These are phyloP conservation scores for Pythium pyrilobum DNA, from an alignment of 352 stramenopile genomes.

Conservation along the genomic window DNA sequence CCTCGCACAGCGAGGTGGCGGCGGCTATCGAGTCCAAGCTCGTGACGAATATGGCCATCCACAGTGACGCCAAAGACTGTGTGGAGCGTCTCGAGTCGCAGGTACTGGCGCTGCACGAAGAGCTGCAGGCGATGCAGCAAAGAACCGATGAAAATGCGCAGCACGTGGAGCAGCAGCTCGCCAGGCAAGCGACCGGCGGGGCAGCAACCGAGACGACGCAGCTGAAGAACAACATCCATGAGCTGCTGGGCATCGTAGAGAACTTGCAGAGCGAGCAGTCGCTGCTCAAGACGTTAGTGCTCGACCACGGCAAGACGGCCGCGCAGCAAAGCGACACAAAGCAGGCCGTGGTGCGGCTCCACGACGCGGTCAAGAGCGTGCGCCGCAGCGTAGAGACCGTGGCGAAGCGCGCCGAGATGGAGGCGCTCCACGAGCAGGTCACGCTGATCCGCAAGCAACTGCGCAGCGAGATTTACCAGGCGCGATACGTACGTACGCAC, in stretches of 20 bases:
- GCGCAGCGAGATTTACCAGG: slow-evolving; percentile 66
- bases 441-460: slow-evolving; percentile 43
- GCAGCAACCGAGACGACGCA: neutral
- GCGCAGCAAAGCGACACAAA: slow-evolving; percentile 2
- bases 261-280: slow-evolving; percentile 15
- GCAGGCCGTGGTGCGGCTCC: slow-evolving; percentile 4
- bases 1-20: neutral
- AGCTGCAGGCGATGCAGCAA: neutral
- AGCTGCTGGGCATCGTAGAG: slow-evolving; percentile 19
- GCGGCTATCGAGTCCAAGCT: neutral
- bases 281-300: neutral
- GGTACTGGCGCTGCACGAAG: neutral
- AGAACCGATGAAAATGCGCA: neutral
- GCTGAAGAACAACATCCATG: slow-evolving; percentile 18
- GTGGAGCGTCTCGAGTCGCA: neutral
- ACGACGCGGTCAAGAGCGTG: slow-evolving; percentile 16
- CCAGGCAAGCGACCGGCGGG: no score
- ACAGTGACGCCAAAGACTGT: neutral
- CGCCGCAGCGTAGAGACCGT: slow-evolving; percentile 14
- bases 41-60: neutral
- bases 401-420: slow-evolving; percentile 21
- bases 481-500: slow-evolving; percentile 51
- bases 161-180: no score
- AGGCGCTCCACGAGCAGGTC: slow-evolving; percentile 36
- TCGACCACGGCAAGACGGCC: neutral